Evolutionary conservation across 805 yeast species (phyloP).

Genomic region (Starmerella vitae): DNA sequence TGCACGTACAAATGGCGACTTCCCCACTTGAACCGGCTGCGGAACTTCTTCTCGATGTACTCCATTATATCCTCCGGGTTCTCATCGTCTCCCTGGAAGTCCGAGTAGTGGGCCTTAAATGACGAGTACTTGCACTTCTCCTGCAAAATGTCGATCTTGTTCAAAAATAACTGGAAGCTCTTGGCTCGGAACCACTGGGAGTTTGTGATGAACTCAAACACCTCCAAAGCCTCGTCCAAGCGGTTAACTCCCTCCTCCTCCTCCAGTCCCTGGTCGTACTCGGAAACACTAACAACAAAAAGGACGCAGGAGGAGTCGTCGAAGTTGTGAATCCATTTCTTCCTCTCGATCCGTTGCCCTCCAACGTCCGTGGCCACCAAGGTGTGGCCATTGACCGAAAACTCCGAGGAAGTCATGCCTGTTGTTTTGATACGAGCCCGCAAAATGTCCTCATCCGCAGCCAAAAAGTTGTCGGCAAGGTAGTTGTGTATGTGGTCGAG

Average conservation of each 20-base stretch:
- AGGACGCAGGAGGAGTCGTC: conserved; percentile 78
- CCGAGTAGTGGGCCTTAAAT: conserved; percentile 62
- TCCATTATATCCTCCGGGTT: conserved; percentile 54
- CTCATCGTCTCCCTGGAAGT: conserved; percentile 50
- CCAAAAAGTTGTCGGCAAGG: conserved; percentile 49
- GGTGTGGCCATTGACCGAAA: conserved; percentile 47
- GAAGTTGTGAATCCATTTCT: conserved; percentile 95
- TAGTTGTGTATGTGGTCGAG: conserved; percentile 60
- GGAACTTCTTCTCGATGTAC: conserved; percentile 57
- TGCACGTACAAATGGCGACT: conserved; percentile 77
- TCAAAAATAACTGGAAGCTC: conserved; percentile 78
- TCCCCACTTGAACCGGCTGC: conserved; percentile 46
- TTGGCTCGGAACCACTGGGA: conserved; percentile 74
- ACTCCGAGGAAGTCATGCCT: conserved; percentile 80
- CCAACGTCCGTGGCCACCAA: conserved; percentile 89
- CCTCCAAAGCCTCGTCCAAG: conserved; percentile 75
- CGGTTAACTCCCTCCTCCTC: conserved; percentile 84
- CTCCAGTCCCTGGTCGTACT: conserved; percentile 81
- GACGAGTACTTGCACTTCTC: conserved; percentile 51
- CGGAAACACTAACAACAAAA: conserved; percentile 79
- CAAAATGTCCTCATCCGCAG: conserved; percentile 71
- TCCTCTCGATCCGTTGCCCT: conserved; percentile 91
- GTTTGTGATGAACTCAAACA: conserved; percentile 73
- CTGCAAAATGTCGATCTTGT: conserved; percentile 73
- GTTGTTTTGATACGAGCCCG: conserved; percentile 90